phyloP scores from a whole-genome alignment of 1,284 basidiomycete genomes.

The Cutaneotrichosporon sp. region DNA sequence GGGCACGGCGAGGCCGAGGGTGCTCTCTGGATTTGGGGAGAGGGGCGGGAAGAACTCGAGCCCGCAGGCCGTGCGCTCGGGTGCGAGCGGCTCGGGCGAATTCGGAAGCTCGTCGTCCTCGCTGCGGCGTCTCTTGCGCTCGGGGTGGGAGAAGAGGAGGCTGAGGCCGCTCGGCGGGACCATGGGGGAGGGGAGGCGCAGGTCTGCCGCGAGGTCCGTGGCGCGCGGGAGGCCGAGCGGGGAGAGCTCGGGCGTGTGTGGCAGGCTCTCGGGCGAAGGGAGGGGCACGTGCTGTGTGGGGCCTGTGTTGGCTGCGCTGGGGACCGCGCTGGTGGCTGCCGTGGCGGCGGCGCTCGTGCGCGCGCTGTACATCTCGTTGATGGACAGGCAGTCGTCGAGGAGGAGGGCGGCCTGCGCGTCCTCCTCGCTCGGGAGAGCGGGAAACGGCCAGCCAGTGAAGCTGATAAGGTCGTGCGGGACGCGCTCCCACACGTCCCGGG shows the following conservation, averaged over 20 bases:
- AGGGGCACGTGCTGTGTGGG: background rate
- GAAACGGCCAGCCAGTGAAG: background rate
- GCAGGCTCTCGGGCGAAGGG: background rate
- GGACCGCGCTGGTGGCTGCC: background rate
- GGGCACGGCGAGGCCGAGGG: background rate
- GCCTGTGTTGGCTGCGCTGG: background rate
- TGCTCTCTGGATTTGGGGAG: background rate
- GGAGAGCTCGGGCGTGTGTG: background rate
- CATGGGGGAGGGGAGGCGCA: background rate
- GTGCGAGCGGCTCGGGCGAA: background rate
- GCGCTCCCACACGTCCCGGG: background rate
- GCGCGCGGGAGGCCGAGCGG: background rate
- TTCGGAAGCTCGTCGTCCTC: too few species aligned
- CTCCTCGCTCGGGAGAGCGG: background rate
- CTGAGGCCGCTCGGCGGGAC: background rate
- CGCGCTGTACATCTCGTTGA: background rate
- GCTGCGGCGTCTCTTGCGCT: too few species aligned
- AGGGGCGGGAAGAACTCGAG: background rate
- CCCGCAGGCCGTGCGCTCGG: background rate
- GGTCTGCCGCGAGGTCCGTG: background rate
- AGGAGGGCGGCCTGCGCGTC: background rate
- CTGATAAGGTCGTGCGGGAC: constrained; percentile 5
- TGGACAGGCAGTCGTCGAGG: background rate
- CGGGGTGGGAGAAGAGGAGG: background rate
- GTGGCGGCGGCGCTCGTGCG: background rate